Conservation (phyloP, 2,329 filamentous ascomycete species). For the Fusarium chuoi region DNA sequence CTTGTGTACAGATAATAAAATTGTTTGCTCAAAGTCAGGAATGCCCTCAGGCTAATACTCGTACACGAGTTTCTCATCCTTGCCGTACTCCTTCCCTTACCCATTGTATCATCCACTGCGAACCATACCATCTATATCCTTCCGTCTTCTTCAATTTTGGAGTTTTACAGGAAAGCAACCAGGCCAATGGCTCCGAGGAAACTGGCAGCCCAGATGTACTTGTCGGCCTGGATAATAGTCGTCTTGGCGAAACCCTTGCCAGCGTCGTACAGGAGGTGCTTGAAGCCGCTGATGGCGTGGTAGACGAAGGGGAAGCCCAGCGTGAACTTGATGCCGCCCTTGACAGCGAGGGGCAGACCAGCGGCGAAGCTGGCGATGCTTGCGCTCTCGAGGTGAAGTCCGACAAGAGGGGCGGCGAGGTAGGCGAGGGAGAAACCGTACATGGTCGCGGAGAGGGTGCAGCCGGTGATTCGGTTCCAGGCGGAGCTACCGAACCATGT, state of each 20-base stretch:
- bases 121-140: background rate
- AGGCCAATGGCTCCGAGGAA: slow-evolving; percentile 56
- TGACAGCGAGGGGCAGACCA: slow-evolving; percentile 66
- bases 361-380: slow-evolving; percentile 70
- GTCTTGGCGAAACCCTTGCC: slow-evolving; percentile 62
- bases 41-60: slow-evolving; percentile 36
- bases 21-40: slow-evolving; percentile 38
- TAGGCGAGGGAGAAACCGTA: slow-evolving; percentile 87
- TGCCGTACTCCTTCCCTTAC: slow-evolving; percentile 11
- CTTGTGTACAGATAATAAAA: slow-evolving; percentile 39
- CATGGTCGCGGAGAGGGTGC: slow-evolving; percentile 74
- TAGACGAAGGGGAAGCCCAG: slow-evolving; percentile 69
- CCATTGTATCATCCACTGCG: slow-evolving; percentile 31
- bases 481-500: slow-evolving; percentile 80
- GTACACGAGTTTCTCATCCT: slow-evolving; percentile 30
- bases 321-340: slow-evolving; percentile 66
- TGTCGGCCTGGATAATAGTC: slow-evolving; percentile 58
- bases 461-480: slow-evolving; percentile 87
- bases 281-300: slow-evolving; percentile 66
- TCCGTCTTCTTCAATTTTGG: background rate
- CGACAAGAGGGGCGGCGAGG: slow-evolving; percentile 80
- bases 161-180: slow-evolving; percentile 59
- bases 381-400: slow-evolving; percentile 68
- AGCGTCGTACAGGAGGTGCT: slow-evolving; percentile 65
- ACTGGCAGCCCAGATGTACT: slow-evolving; percentile 60